Evolutionary conservation across 768 basidiomycete genomes (phyloP), one percentile per base, ranked within the genome.

Genomic region (Wakefieldia striispora): DNA sequence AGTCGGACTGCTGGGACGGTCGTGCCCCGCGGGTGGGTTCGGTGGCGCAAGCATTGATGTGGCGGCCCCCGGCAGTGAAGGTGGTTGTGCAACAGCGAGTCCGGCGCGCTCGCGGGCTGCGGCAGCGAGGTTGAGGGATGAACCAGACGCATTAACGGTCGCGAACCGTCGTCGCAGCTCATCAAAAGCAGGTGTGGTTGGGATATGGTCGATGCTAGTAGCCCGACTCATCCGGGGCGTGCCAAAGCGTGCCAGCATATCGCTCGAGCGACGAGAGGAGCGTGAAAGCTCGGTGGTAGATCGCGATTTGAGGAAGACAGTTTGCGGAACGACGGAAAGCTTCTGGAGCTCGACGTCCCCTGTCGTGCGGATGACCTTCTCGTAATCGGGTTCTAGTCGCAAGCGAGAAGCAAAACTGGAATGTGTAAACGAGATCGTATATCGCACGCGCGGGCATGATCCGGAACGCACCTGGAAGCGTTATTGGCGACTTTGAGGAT

Each of bases 311-410:
- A 97, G 72, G 68, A 97, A 97, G 17, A 97, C 84, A 0, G 92
- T 97, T 51, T 91, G 91, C 12, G 93, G 92, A 0, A 94, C 88
- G 5, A 95, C 86, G 1, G 87, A 86, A 4, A 97, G 81, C 59
- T 91, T 92, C 59, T 87, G 88, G 35, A 99, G 77, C 50, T 91
- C 88, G 29, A 92, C 75, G 42, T 86, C 80, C 17, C 80, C 80
- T 9, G 75, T 78, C 5, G 81, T 74, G 62, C 82, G 86, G 20
- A 91, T 73, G 50, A 75, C 78, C 58, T 78, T 78, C 17, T 83
- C 84, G 0, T 78, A 68, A 56, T 88, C 86, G 33, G 74, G 77
- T 51, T 91, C 87, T 20, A 75, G 68, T 47, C 71, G 81, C 27
- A 83, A 55, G 17, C 90, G 81, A 19, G 83, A 81, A 4, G 83